Evolutionary conservation across 1,284 basidiomycete genomes (phyloP).

Genomic region (Microbotryomycetes sp.): DNA sequence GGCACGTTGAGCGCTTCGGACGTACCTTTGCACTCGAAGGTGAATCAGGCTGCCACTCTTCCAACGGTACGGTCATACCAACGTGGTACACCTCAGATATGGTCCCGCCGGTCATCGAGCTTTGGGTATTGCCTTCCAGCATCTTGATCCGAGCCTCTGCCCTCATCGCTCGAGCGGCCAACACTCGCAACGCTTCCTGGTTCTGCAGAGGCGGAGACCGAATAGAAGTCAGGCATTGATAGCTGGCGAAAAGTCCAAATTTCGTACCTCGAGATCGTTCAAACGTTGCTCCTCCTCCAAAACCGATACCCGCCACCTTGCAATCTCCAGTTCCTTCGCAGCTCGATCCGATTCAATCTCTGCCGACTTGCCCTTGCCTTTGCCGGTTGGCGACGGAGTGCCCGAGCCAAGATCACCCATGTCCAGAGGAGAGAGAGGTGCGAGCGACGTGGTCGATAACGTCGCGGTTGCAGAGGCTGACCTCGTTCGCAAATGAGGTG

Average conservation of each 20-base stretch:
- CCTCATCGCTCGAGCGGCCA: conserved; percentile 23
- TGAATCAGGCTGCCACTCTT: not conserved
- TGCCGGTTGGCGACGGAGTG: conserved; percentile 1
- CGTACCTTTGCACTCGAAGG: not conserved
- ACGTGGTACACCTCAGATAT: no score
- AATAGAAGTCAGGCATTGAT: not conserved
- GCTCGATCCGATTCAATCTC: conserved; percentile 22
- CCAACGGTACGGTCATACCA: not conserved
- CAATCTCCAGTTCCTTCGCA: conserved; percentile 29
- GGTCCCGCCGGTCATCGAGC: not conserved
- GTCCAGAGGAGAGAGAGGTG: no score
- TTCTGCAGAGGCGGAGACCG: conserved; percentile 4
- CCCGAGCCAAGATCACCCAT: no score
- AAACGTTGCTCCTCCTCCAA: conserved; percentile 20
- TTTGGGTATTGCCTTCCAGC: conserved; percentile 4
- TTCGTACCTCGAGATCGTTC: conserved; percentile 21
- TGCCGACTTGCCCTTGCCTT: conserved; percentile 6
- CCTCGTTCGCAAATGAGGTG: not conserved
- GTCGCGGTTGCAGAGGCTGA: not conserved
- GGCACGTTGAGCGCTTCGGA: not conserved
- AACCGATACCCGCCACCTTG: conserved; percentile 22
- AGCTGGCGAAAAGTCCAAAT: no score
- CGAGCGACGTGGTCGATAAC: not conserved
- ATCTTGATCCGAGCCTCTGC: conserved; percentile 28
- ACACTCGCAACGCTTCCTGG: conserved; percentile 24